Conservation (phyloP, 2,329 filamentous ascomycete genomes). For the Phymatotrichopsis omnivora region DNA sequence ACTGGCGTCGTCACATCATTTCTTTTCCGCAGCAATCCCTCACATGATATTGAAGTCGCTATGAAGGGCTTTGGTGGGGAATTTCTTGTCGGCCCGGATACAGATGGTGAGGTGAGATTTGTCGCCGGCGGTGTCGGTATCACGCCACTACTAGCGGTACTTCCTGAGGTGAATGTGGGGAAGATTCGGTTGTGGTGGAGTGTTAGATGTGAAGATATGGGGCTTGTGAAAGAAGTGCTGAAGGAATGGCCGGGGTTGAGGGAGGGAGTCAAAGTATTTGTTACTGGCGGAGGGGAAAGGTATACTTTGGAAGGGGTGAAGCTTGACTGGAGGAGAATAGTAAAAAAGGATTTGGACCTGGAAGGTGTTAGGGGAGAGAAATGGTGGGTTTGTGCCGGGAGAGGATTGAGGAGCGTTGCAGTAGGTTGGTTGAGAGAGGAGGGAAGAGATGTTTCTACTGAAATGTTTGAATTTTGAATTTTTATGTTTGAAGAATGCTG, state of each 20-base stretch:
- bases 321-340: constrained; percentile 39
- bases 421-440: constrained; percentile 41
- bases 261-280: constrained; percentile 48
- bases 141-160: constrained; percentile 66
- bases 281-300: constrained; percentile 44
- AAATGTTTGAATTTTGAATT: constrained; percentile 41
- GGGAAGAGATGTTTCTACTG: constrained; percentile 41
- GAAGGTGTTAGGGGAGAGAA: constrained; percentile 35
- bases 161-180: constrained; percentile 42
- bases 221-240: constrained; percentile 52
- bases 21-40: constrained; percentile 51
- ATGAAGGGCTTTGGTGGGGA: constrained; percentile 64
- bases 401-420: constrained; percentile 42
- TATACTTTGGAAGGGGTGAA: constrained; percentile 6
- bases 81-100: constrained; percentile 39
- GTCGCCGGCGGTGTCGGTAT: constrained; percentile 74
- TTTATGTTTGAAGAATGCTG: too few relatives aligned
- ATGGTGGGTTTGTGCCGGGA: constrained; percentile 53
- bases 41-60: constrained; percentile 49
- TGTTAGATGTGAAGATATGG: constrained; percentile 50
- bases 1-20: constrained; percentile 58
- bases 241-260: constrained; percentile 44
- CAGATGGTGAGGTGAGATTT: constrained; percentile 45
- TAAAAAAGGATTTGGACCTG: constrained; percentile 39
- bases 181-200: constrained; percentile 58